Evolutionary conservation across 345 rosid species (phyloP).

Genomic region (Clausena lansium): DNA sequence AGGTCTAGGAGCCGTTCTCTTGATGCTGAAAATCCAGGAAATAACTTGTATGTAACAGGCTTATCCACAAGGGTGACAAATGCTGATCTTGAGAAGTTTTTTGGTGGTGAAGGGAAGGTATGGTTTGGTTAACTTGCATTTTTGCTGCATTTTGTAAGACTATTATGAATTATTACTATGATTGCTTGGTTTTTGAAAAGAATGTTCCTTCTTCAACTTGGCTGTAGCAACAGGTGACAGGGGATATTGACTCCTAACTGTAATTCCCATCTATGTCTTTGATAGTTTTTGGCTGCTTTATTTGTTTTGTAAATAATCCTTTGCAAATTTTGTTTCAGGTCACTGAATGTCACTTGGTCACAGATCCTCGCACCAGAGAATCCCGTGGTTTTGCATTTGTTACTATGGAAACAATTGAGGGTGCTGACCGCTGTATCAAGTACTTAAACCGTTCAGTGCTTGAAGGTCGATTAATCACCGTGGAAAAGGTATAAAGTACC

Average conservation of each 20-base stretch:
- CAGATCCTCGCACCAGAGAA: constrained; percentile 57
- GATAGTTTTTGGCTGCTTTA: neutral
- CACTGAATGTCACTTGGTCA: constrained; percentile 51
- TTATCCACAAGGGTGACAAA: constrained; percentile 50
- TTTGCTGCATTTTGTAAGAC: neutral
- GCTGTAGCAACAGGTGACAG: neutral
- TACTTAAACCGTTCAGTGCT: constrained; percentile 58
- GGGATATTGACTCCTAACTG: neutral
- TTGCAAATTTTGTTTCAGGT: constrained; percentile 41
- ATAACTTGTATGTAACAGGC: constrained; percentile 68
- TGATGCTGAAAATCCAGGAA: constrained; percentile 52
- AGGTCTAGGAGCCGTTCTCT: constrained; percentile 57
- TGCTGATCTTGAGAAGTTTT: constrained; percentile 53
- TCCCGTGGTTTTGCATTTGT: constrained; percentile 76
- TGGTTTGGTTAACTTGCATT: constrained; percentile 1
- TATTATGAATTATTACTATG: neutral
- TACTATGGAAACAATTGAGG: constrained; percentile 54
- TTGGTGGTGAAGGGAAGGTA: constrained; percentile 65
- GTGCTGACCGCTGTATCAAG: constrained; percentile 61
- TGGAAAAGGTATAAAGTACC: constrained; percentile 50
- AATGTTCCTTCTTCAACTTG: neutral
- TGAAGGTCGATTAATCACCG: constrained; percentile 63
- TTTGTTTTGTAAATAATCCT: constrained; percentile 2
- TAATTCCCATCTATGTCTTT: neutral
- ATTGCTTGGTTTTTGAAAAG: neutral